Percentiles rank a stretch among this genome's conserved stretches.
Evolutionary conservation across 805 yeast genomes (phyloP).

Genomic region (Priceomyces castillae): DNA sequence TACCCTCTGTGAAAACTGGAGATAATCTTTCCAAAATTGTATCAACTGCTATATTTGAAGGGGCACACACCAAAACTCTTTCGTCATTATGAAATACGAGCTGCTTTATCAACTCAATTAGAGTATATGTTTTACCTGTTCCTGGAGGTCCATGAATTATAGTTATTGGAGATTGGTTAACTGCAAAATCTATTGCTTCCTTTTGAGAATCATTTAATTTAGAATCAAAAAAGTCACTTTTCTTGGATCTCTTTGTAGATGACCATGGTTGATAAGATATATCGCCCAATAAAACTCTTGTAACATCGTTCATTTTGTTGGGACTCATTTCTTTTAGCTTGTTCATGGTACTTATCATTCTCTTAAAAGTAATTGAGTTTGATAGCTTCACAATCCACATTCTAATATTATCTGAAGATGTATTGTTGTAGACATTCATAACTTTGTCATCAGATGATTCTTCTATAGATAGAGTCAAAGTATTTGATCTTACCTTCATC

Average conservation of each 20-base stretch:
- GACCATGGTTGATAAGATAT: conserved; percentile 24
- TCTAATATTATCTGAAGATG: conserved; percentile 36
- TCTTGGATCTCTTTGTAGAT: conserved; percentile 6
- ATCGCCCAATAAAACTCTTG: conserved; percentile 49
- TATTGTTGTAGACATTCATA: conserved; percentile 43
- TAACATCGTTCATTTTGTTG: conserved; percentile 26
- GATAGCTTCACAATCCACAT: conserved; percentile 68
- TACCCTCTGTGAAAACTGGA: conserved; percentile 21
- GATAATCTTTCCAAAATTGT: conserved; percentile 78
- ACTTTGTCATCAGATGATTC: conserved; percentile 45
- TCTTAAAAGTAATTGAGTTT: conserved; percentile 67
- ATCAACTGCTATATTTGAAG: conserved; percentile 90
- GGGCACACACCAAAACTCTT: conserved; percentile 84
- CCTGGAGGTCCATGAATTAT: conserved; percentile 83
- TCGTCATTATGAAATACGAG: conserved; percentile 44
- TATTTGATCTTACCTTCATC: conserved; percentile 45
- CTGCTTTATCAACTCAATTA: conserved; percentile 79
- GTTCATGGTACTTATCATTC: conserved; percentile 77
- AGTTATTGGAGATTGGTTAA: conserved; percentile 51
- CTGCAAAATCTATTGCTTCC: conserved; percentile 65
- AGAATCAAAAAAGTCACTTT: conserved; percentile 36
- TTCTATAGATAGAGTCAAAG: conserved; percentile 59
- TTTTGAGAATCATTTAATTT: conserved; percentile 67
- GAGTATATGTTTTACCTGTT: conserved; percentile 78
- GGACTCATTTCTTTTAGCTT: conserved; percentile 53